Conservation (phyloP, 1,284 basidiomycete species). For the Gomphus bonarii region DNA sequence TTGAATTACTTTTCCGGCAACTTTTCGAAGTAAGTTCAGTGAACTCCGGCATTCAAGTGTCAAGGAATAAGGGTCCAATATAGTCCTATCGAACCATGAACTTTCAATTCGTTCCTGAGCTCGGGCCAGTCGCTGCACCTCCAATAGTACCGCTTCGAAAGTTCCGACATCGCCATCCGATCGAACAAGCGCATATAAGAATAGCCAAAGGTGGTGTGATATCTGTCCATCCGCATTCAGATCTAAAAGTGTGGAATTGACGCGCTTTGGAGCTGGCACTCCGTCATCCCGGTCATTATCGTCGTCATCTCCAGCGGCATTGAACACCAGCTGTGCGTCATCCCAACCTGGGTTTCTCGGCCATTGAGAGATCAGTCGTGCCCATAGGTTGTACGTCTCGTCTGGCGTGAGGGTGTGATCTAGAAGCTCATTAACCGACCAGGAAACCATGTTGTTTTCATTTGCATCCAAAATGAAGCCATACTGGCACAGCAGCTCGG, state of each 20-base stretch:
- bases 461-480: slow-evolving; percentile 63
- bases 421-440: slow-evolving; percentile 30
- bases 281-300: slow-evolving; percentile 5
- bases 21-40: not conserved
- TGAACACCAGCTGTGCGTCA: slow-evolving; percentile 1
- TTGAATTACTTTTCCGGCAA: slow-evolving; percentile 1
- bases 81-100: not conserved
- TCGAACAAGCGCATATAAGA: slow-evolving; percentile 4
- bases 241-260: not conserved
- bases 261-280: not conserved
- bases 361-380: not conserved
- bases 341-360: not conserved
- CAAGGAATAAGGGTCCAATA: not conserved
- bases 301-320: not conserved
- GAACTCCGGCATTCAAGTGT: slow-evolving; percentile 1
- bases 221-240: slow-evolving; percentile 25
- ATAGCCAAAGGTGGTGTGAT: slow-evolving; percentile 23
- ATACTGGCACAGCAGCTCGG: slow-evolving; percentile 61
- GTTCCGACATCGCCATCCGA: slow-evolving; percentile 1
- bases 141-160: not conserved
- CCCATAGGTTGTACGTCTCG: not conserved
- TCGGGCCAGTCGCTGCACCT: not conserved
- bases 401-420: not conserved
- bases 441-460: slow-evolving; percentile 45
- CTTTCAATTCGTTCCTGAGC: not conserved